Evolutionary conservation across 2,329 filamentous ascomycete genomes (phyloP).

Genomic region (Cercospora janseana): DNA sequence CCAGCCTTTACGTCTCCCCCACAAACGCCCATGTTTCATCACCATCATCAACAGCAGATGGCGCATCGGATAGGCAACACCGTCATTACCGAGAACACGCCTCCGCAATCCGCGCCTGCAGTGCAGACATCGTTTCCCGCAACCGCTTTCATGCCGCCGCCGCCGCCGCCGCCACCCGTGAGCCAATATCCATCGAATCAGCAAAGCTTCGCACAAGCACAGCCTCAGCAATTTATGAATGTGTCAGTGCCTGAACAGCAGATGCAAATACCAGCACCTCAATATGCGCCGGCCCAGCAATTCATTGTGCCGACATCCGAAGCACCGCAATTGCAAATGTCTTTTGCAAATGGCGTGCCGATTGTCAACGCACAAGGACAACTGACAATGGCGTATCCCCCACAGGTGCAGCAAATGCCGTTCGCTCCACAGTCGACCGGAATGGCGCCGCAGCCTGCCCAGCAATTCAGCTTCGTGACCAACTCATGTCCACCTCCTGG

Average conservation of each 20-base stretch:
- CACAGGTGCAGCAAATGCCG: conserved; percentile 28
- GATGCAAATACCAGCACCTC: conserved; percentile 18
- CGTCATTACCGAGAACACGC: conserved; percentile 46
- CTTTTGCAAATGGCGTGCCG: conserved; percentile 31
- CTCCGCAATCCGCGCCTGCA: conserved; percentile 52
- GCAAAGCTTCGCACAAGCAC: conserved; percentile 14
- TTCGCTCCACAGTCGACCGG: conserved; percentile 26
- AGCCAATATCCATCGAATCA: conserved; percentile 6
- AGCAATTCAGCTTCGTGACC: conserved; percentile 28
- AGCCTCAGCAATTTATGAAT: conserved; percentile 32
- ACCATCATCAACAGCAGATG: conserved; percentile 24
- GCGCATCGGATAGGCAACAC: conserved; percentile 32
- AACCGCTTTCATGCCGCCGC: conserved; percentile 36
- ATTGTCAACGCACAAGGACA: conserved; percentile 30
- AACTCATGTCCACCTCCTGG: conserved; percentile 20
- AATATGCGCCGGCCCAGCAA: conserved; percentile 20
- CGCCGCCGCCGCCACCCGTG: conserved; percentile 19
- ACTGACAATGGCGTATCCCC: conserved; percentile 28
- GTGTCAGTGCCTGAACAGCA: conserved; percentile 25
- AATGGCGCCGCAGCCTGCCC: conserved; percentile 17
- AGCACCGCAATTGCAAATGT: conserved; percentile 20
- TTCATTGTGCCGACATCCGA: conserved; percentile 18
- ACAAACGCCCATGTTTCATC: conserved; percentile 43
- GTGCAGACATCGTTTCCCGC: conserved; percentile 49
- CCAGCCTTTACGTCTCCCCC: conserved; percentile 47